A percentile compares a stretch with the other conserved stretches of the same genome.
These are phyloP conservation scores for Musa schizocarpa DNA, from an alignment of 176 grass and related monocot genomes.

Conservation along the genomic window DNA sequence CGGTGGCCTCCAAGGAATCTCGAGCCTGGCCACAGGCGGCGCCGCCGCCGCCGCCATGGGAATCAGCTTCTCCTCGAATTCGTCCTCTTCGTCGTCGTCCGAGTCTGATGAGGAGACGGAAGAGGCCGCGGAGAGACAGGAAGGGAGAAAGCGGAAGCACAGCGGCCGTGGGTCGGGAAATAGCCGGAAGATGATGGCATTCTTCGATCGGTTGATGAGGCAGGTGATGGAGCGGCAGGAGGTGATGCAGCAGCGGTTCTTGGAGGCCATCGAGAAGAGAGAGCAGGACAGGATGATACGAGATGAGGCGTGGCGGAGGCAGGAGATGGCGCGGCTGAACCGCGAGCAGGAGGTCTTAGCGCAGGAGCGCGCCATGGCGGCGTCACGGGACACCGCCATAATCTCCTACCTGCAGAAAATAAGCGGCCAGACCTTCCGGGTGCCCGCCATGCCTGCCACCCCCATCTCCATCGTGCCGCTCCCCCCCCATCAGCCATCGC, in stretches of 20 bases:
- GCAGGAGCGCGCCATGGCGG: constrained; percentile 53
- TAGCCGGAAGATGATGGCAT: constrained; percentile 44
- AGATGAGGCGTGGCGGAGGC: constrained; percentile 66
- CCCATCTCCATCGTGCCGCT: constrained; percentile 6
- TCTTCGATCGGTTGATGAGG: constrained; percentile 61
- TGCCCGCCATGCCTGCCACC: not conserved
- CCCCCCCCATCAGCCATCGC: constrained; percentile 9
- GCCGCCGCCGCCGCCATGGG: constrained; percentile 2
- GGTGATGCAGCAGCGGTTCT: constrained; percentile 53
- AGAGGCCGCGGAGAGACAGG: constrained; percentile 40
- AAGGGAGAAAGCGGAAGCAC: constrained; percentile 42
- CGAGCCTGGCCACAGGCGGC: not conserved
- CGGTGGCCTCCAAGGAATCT: not conserved
- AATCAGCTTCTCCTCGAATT: constrained; percentile 49
- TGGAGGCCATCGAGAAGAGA: constrained; percentile 60
- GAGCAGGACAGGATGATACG: constrained; percentile 64
- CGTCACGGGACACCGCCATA: constrained; percentile 61
- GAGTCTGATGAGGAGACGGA: constrained; percentile 54
- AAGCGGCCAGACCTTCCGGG: constrained; percentile 38
- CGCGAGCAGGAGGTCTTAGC: constrained; percentile 55
- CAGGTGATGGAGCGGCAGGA: constrained; percentile 74
- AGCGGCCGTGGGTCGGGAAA: not conserved
- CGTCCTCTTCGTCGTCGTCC: constrained; percentile 49
- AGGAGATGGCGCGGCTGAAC: constrained; percentile 59
- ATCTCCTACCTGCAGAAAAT: constrained; percentile 69